Conservation (phyloP, 192 early-diverging fungal species). For the Linnemannia schmuckeri region DNA sequence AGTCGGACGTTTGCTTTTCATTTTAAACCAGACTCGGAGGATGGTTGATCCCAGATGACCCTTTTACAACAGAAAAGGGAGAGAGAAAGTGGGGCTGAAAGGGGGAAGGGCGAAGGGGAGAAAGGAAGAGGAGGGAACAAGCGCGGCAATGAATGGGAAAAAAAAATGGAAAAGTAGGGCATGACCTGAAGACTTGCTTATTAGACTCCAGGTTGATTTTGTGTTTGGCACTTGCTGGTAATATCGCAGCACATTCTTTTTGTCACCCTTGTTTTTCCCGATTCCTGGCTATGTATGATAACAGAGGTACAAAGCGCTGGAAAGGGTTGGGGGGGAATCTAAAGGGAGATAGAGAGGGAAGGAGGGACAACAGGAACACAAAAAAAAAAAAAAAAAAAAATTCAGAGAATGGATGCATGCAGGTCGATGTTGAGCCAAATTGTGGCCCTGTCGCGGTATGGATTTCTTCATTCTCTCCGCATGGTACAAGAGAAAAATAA, state of each 20-base stretch:
- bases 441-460: slow-evolving; percentile 8
- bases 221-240: not conserved
- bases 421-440: not conserved
- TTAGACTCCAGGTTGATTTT: not conserved
- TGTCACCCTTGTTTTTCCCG: slow-evolving; percentile 8
- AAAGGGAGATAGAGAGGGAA: too few relatives aligned
- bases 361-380: not conserved
- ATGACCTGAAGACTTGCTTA: not conserved
- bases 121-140: not conserved
- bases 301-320: not conserved
- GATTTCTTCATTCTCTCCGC: too few relatives aligned
- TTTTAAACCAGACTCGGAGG: not conserved
- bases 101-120: not conserved
- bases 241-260: not conserved
- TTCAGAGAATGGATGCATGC: not conserved
- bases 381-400: not conserved
- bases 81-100: not conserved
- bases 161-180: not conserved
- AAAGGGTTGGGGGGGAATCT: not conserved
- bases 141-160: not conserved
- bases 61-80: not conserved
- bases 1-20: not conserved
- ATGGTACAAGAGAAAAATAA: too few relatives aligned
- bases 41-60: not conserved
- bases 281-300: not conserved